phyloP scores from a whole-genome alignment of 805 yeast genomes.

The Tetrapisispora fleetii region DNA sequence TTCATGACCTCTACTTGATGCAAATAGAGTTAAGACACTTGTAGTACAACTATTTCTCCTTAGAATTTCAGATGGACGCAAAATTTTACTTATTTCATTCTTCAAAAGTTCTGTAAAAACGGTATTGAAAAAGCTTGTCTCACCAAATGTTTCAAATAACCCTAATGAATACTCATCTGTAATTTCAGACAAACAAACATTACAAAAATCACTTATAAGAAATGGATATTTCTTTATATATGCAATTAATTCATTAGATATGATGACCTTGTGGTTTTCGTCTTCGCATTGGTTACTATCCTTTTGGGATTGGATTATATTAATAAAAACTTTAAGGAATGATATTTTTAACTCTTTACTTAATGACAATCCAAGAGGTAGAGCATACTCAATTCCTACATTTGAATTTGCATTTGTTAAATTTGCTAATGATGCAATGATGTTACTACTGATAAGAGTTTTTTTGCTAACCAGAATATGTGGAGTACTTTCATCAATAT shows the following conservation, averaged over 20 bases:
- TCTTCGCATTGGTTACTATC: conserved; percentile 10
- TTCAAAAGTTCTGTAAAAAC: conserved; percentile 44
- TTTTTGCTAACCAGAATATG: conserved; percentile 39
- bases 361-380: conserved; percentile 67
- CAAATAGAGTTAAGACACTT: conserved; percentile 57
- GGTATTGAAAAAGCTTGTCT: conserved; percentile 30
- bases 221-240: conserved; percentile 30
- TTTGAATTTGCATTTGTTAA: conserved; percentile 60
- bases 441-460: conserved; percentile 45
- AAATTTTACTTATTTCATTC: conserved; percentile 49
- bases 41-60: conserved; percentile 76
- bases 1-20: conserved; percentile 48
- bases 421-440: conserved; percentile 56
- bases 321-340: conserved; percentile 64
- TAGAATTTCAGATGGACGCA: conserved; percentile 57
- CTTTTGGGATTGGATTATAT: conserved; percentile 36
- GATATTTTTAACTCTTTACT: conserved; percentile 55
- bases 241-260: conserved; percentile 19
- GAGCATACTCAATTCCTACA: conserved; percentile 61
- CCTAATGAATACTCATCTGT: conserved; percentile 61
- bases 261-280: conserved; percentile 14
- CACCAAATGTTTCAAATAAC: conserved; percentile 42
- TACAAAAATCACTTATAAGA: conserved; percentile 43
- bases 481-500: conserved; percentile 24
- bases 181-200: conserved; percentile 53